Conservation (phyloP, 2,329 filamentous ascomycete species). For the Aspergillus cejpii region DNA sequence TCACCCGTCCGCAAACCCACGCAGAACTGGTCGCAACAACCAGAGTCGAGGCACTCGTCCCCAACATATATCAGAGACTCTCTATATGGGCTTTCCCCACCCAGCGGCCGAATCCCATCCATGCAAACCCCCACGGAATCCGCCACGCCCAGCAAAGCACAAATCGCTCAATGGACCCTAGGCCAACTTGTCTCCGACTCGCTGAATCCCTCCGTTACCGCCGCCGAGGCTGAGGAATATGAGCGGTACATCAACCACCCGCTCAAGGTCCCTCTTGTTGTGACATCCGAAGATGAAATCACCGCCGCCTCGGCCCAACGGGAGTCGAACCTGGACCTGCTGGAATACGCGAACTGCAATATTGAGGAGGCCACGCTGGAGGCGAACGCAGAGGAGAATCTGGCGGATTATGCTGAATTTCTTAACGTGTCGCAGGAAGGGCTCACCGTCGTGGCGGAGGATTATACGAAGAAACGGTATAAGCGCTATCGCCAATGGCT, state of each 20-base stretch:
- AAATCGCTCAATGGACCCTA: constrained; percentile 75
- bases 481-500: constrained; percentile 96
- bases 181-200: constrained; percentile 79
- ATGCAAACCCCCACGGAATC: constrained; percentile 43
- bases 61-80: constrained; percentile 54
- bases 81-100: constrained; percentile 23
- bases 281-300: constrained; percentile 39
- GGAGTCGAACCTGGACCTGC: constrained; percentile 57
- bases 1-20: constrained; percentile 16
- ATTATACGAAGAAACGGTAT: constrained; percentile 86
- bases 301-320: constrained; percentile 32
- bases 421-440: constrained; percentile 72
- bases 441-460: constrained; percentile 79
- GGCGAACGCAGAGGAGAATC: constrained; percentile 54
- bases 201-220: constrained; percentile 72
- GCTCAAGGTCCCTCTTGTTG: constrained; percentile 69
- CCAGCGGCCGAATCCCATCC: constrained; percentile 15
- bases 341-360: constrained; percentile 69
- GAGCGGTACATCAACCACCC: constrained; percentile 82
- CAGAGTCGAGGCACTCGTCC: constrained; percentile 29
- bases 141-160: constrained; percentile 68
- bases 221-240: constrained; percentile 77
- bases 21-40: constrained; percentile 29
- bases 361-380: constrained; percentile 49
- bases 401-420: constrained; percentile 69